phyloP scores from a whole-genome alignment of 441 rosid species.

The Metrosideros polymorpha region DNA sequence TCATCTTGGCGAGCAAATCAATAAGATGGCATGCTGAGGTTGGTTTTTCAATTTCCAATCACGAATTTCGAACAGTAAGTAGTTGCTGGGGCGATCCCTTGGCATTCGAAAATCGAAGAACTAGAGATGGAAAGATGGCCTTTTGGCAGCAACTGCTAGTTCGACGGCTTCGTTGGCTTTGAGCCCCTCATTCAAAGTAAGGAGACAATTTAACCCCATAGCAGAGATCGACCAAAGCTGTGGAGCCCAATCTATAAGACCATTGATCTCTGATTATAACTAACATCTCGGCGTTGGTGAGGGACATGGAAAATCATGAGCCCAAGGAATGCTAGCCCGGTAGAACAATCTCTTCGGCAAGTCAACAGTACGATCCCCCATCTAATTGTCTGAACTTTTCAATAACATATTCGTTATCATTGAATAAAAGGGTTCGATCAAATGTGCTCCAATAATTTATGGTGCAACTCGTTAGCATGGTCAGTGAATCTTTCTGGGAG shows the following conservation, averaged over 20 bases:
- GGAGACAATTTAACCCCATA: not conserved
- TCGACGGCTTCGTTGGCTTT: not conserved
- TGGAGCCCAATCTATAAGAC: not conserved
- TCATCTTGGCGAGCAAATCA: not conserved
- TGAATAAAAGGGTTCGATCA: not conserved
- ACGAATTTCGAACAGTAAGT: not conserved
- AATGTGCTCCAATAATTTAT: no score
- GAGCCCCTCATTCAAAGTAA: not conserved
- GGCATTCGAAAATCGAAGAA: not conserved
- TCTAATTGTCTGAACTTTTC: not conserved
- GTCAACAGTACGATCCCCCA: not conserved
- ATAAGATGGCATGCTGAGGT: not conserved
- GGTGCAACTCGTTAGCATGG: no score
- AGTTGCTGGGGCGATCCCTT: not conserved
- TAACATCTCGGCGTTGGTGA: no score
- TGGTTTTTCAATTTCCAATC: not conserved
- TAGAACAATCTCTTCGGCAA: not conserved
- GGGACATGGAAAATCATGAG: not conserved
- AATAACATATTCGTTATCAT: no score
- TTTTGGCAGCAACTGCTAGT: not conserved
- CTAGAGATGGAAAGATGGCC: not conserved
- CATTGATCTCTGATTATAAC: not conserved
- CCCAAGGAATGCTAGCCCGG: not conserved
- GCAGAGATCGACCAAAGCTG: not conserved
- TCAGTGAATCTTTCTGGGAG: no score